Conservation (phyloP, 495 filamentous ascomycete species). For the Neurospora sp. region DNA sequence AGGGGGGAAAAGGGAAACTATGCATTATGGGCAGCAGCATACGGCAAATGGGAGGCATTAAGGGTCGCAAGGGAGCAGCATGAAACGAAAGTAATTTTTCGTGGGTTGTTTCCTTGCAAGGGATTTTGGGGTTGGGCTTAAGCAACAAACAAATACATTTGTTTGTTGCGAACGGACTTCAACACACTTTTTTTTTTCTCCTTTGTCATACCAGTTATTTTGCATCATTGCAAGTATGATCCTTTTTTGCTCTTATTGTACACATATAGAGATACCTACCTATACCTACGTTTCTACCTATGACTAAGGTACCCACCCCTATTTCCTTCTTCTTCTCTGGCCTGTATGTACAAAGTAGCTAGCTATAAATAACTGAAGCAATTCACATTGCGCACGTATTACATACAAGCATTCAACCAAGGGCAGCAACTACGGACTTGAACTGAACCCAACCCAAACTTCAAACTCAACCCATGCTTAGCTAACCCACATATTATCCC, state of each 20-base stretch:
- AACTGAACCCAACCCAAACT: too few species aligned
- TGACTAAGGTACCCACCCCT: background rate
- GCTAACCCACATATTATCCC: too few species aligned
- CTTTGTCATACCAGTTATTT: background rate
- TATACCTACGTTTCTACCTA: background rate
- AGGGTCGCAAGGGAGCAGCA: background rate
- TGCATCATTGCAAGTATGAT: background rate
- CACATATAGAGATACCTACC: background rate
- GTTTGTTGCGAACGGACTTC: background rate
- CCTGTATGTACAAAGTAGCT: background rate
- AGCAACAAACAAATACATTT: background rate
- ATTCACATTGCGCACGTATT: background rate
- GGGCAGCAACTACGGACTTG: too few species aligned
- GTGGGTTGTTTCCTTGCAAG: background rate
- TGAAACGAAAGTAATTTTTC: too few species aligned
- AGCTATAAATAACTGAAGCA: background rate
- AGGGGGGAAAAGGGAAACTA: background rate
- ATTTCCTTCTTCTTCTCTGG: background rate
- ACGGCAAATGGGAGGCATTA: background rate
- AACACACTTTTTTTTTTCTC: background rate
- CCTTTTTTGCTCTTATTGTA: background rate
- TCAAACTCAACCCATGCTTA: too few species aligned
- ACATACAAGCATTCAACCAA: too few species aligned
- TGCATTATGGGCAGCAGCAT: background rate
- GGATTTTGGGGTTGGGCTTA: background rate